Base-by-base conservation (phyloP, 768 basidiomycete species). In the Suillus ampliporus region DNA sequence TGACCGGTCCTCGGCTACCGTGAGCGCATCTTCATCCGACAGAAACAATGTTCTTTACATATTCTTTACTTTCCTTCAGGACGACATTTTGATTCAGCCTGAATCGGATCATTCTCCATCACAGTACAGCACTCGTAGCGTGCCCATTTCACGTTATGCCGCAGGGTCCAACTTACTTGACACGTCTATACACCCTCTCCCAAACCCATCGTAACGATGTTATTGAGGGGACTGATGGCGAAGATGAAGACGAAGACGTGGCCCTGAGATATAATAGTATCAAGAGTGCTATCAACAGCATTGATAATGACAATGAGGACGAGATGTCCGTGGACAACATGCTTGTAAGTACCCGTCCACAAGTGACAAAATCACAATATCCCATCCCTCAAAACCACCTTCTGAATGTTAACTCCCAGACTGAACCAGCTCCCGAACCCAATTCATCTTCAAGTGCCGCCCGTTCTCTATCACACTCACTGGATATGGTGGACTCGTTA, bases 211-310 rank as follows among this genome's bases (percentile, higher is more conserved):
- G 35, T 40, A 26, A 50, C 43, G 19, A 52, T n/a, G 28, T 44
- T 21, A 40, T 40, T 58, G 57, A 44, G 31, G 53, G 51, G 3
- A 51, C 37, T 35, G 46, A 21, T n/a, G n/a, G n/a, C 4, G 31
- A 65, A 2, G 60, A 65, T 13, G 67, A 68, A 0, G 54, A 67
- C 5, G 34, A 26, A 6, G 50, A 35, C 17, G 13, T 14, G 5
- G 8, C 48, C 9, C 35, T 14, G n/a, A 17, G 3, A 17, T 11
- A 34, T 19, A 15, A 56, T 51, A 1, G 5, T 37, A 37, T 34
- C 28, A n/a, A 60, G 19, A 23, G 3, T 46, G 10, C 13, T 14
- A 72, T 69, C 60, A 68, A 72, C 60, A 72, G 68, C 62, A 71
- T 66, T 43, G 37, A 43, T 13, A 5, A 57, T 21, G 65, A 61